Evolutionary conservation across 2,329 filamentous ascomycete genomes (phyloP).

Genomic region (Albophoma yamanashiensis): DNA sequence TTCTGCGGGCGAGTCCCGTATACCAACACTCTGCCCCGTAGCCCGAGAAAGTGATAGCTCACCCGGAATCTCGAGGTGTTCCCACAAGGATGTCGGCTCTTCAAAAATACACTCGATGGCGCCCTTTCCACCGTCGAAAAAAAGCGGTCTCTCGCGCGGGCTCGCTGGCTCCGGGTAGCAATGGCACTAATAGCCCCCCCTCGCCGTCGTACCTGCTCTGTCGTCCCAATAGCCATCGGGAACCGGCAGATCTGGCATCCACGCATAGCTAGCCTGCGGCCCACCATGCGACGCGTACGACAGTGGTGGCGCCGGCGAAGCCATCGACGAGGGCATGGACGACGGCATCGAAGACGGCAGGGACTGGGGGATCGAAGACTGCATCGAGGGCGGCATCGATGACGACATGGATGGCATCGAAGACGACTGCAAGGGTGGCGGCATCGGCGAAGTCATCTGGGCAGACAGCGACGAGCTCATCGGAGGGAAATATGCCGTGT

Average conservation of each 20-base stretch:
- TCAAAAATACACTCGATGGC: no score
- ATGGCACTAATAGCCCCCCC: background rate
- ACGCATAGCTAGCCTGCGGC: slow-evolving; percentile 1
- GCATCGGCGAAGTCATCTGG: background rate
- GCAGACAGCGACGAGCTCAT: slow-evolving; percentile 2
- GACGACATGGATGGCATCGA: background rate
- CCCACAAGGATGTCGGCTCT: no score
- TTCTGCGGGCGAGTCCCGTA: background rate
- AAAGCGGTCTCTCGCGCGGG: no score
- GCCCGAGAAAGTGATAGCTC: no score
- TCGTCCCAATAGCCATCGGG: background rate
- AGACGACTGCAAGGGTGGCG: background rate
- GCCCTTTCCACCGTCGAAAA: no score
- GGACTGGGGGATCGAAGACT: slow-evolving; percentile 3
- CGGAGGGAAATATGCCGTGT: background rate
- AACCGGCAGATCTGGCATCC: background rate
- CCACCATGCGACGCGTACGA: slow-evolving; percentile 4
- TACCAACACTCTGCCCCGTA: no score
- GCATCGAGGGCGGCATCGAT: slow-evolving; percentile 4
- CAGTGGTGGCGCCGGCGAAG: slow-evolving; percentile 5
- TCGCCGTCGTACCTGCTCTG: background rate
- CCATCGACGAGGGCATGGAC: slow-evolving; percentile 3
- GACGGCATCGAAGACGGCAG: slow-evolving; percentile 1
- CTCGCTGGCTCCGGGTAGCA: no score
- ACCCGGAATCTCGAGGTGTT: no score